Conservation (phyloP, 805 yeast genomes). For the Kockiozyma suomiensis region DNA sequence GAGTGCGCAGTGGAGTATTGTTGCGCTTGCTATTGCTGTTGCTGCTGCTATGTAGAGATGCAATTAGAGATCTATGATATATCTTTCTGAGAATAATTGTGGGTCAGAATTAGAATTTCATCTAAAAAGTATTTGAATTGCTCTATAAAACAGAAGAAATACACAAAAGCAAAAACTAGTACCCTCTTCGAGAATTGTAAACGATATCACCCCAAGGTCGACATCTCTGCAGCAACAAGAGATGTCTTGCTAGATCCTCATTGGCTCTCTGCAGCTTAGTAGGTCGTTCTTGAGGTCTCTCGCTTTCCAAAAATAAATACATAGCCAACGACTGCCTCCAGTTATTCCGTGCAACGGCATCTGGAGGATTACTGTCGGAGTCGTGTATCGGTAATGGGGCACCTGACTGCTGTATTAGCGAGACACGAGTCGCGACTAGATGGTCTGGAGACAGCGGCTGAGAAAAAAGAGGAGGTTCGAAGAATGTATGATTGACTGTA, state of each 20-base stretch:
- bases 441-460: not conserved
- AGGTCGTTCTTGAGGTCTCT: not conserved
- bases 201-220: not conserved
- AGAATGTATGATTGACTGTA: not conserved
- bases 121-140: no score
- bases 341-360: no score
- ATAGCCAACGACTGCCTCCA: not conserved
- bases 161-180: not conserved
- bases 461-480: not conserved
- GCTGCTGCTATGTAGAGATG: constrained; percentile 13
- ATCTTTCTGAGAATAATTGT: no score
- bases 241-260: not conserved
- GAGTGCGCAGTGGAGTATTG: constrained; percentile 11
- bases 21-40: constrained; percentile 7
- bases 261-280: not conserved
- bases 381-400: no score
- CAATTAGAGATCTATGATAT: no score
- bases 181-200: not conserved
- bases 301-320: not conserved
- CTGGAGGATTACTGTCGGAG: no score
- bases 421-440: not conserved
- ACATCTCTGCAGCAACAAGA: not conserved
- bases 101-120: no score
- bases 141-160: no score
- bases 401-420: not conserved